phyloP scores from a whole-genome alignment of 2,329 filamentous ascomycete species.

The Diaporthe sp. region DNA sequence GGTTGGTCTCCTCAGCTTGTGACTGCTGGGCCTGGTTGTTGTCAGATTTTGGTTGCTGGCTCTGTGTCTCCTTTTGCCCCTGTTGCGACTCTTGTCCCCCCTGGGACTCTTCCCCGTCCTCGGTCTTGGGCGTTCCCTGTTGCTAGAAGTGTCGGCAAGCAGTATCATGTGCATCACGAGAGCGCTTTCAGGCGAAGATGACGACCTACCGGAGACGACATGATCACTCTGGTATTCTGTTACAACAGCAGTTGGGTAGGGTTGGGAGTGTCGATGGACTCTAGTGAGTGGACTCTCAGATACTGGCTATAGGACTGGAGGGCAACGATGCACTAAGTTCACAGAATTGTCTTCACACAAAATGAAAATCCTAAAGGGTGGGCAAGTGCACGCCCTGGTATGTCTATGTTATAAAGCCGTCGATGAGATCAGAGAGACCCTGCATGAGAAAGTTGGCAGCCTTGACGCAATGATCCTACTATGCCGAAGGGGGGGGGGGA shows the following conservation, averaged over 20 bases:
- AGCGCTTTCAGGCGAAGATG: background rate
- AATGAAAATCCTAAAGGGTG: background rate
- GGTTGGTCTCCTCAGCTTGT: slow-evolving; percentile 22
- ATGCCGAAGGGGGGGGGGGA: background rate
- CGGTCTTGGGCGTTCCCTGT: slow-evolving; percentile 28
- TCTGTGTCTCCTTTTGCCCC: background rate
- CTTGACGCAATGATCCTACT: slow-evolving; percentile 34
- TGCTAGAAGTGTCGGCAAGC: slow-evolving; percentile 28
- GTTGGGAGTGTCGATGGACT: background rate
- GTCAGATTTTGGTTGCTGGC: background rate
- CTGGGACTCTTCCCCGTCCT: slow-evolving; percentile 29
- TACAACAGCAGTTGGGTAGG: background rate
- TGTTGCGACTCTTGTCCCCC: slow-evolving; percentile 27
- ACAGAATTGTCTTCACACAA: slow-evolving; percentile 21
- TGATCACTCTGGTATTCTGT: slow-evolving; percentile 22
- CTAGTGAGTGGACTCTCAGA: slow-evolving; percentile 19
- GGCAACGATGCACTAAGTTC: background rate
- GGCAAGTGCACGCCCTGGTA: slow-evolving; percentile 29
- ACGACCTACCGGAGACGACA: slow-evolving; percentile 34
- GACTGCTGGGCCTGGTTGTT: slow-evolving; percentile 15
- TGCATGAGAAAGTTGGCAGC: slow-evolving; percentile 36
- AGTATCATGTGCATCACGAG: background rate
- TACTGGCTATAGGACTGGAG: background rate
- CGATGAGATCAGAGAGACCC: slow-evolving; percentile 23
- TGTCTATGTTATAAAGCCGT: slow-evolving; percentile 33